Evolutionary conservation across 371 early-diverging fungal genomes (phyloP).

Genomic region (Haplosporangium sp.): DNA sequence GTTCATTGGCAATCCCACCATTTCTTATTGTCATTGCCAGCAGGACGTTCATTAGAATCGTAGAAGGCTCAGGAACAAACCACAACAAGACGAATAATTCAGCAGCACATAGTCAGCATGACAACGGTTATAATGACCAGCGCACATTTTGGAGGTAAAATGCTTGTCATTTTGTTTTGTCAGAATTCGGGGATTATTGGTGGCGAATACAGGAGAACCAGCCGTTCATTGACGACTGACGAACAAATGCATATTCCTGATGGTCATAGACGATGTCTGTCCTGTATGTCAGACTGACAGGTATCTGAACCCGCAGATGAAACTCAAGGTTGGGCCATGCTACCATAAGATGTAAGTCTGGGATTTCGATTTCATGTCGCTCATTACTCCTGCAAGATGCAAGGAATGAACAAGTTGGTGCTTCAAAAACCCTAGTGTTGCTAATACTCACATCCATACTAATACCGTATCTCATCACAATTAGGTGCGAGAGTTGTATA

Average conservation of each 20-base stretch:
- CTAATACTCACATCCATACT: no score
- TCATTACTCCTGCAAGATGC: conserved; percentile 2
- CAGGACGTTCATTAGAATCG: no score
- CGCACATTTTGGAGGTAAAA: conserved; percentile 25
- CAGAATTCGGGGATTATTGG: conserved; percentile 5
- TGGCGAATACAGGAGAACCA: conserved; percentile 6
- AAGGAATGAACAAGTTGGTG: no score
- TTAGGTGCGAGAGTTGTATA: conserved; percentile 93
- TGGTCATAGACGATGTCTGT: conserved; percentile 78
- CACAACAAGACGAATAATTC: not conserved
- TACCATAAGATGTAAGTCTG: conserved; percentile 93
- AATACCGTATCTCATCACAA: not conserved
- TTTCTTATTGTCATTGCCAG: not conserved
- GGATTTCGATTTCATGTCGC: not conserved
- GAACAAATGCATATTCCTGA: not conserved
- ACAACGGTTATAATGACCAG: conserved; percentile 17
- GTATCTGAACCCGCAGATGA: conserved; percentile 94
- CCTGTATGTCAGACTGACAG: conserved; percentile 96
- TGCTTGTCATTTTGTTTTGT: no score
- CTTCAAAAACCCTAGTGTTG: no score
- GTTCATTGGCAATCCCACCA: no score
- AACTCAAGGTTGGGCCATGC: conserved; percentile 95
- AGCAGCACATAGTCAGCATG: conserved; percentile 3
- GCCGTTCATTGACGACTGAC: not conserved
- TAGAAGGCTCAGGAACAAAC: no score